Evolutionary conservation across 1,284 basidiomycete genomes (phyloP), one percentile per base, ranked within the genome.

Genomic region (Leccinum angustisporum): DNA sequence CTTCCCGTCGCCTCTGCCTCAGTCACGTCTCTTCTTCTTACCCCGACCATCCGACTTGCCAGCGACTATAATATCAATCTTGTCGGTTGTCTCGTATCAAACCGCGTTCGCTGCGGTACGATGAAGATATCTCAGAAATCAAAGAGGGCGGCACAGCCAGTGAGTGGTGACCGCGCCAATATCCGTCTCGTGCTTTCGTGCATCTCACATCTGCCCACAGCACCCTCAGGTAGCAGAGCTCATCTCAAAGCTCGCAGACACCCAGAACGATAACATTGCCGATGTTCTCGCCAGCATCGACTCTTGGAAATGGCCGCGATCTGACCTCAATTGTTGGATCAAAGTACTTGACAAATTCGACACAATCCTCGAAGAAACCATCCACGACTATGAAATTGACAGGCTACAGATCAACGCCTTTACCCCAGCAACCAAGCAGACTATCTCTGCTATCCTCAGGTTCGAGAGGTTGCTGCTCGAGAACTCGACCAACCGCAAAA

Each of bases 401-500:
- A 87, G 87, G 67, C 80, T 94, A 3, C 96, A 99, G 76, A 78
- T 87, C 53, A 91, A 88, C 65, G 82, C 85, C 31, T 98, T 99
- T 73, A 87, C 87, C 1, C 86, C 89, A 0, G 77, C 83, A 52
- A 89, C 89, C 48, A 97, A 95, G 81, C 84, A 84, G 63, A 81
- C 89, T 3, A 75, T 97, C 14, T 86, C 90, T 64, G 88, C 92
- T 72, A 90, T 99, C 65, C 83, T 99, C 62, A 83, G 88, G 67
- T 97, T 99, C 68, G 88, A 95, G 76, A 85, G 93, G 59, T 79
- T 99, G 53, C 80, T 99, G 57, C 81, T 99, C 71, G 97, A 99
- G 79, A 98, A 98, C 76, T 97, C 96, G 62, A 99, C 97, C 54
- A 99, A 97, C 74, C 84, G 97, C 72, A 99, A 98, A 81, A 91